phyloP scores from a whole-genome alignment of 164 flowering plant genomes.

The Paratinospora sagittata region DNA sequence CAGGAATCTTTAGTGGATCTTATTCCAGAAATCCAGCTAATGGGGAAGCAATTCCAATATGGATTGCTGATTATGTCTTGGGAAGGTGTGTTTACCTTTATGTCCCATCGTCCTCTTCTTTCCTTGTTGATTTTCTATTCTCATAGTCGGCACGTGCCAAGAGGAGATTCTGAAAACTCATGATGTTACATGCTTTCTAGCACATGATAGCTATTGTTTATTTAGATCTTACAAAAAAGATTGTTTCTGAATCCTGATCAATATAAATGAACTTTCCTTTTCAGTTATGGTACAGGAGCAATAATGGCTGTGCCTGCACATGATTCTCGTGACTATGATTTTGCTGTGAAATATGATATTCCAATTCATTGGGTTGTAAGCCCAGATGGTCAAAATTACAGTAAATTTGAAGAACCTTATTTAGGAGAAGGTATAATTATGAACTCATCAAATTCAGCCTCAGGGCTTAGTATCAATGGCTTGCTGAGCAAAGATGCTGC shows the following conservation, averaged over 20 bases:
- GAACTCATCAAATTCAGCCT: conserved; percentile 59
- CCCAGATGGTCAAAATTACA: conserved; percentile 35
- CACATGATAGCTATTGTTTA: neutral
- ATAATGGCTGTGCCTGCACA: conserved; percentile 99
- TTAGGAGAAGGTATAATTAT: conserved; percentile 63
- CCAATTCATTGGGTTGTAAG: conserved; percentile 64
- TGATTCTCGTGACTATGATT: conserved; percentile 84
- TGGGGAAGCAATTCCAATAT: conserved; percentile 84
- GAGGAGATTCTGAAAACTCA: neutral
- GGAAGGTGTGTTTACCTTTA: conserved; percentile 52
- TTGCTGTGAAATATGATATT: conserved; percentile 74
- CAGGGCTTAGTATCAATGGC: conserved; percentile 76
- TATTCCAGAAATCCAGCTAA: conserved; percentile 87
- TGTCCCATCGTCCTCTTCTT: neutral
- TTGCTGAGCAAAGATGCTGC: conserved; percentile 62
- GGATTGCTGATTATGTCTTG: conserved; percentile 97
- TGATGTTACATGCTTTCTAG: neutral
- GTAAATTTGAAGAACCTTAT: conserved; percentile 40
- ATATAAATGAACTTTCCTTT: conserved; percentile 1
- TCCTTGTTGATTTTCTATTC: neutral
- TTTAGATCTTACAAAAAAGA: neutral
- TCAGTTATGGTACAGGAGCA: conserved; percentile 98
- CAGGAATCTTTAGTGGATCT: conserved; percentile 85
- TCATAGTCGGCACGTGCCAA: neutral
- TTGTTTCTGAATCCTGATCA: neutral